Evolutionary conservation across 768 basidiomycete genomes (phyloP), one percentile per base, ranked within the genome.

Genomic region (Termitomyces sp.): DNA sequence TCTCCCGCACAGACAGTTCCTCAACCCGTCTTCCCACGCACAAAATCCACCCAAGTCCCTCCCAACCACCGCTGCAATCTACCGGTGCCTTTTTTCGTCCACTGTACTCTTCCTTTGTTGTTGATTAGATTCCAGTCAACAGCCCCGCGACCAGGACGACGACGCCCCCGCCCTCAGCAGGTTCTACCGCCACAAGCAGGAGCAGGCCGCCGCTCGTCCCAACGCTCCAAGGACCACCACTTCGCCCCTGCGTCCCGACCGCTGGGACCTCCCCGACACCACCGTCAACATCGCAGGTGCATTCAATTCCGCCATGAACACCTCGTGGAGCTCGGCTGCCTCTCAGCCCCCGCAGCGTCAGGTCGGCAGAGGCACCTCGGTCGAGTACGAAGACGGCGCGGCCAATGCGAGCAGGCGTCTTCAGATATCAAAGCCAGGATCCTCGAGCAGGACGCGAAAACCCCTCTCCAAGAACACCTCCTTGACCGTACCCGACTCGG

Each of bases 251-350:
- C 77, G 85, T 53, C 90, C 90, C 43, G 80, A 84, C 65, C 84
- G 77, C 77, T 89, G 87, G 87, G 68, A 69, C 58, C 82, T 90
- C 58, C 88, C 88, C 65, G 90, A 91, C 71, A 94, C 92, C 46
- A 87, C 90, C 20, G 92, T 94, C 52, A 89, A 91, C 71, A 87
- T 92, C 65, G 92, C 91, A 10, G 81, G 82, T 65, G 92, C 92
- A 32, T 89, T 94, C 66, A 75, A 78, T 63, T 84, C 87, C 69
- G 92, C 77, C 58, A 81, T 81, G 33, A 72, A 68, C 64, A 83
- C 80, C 63, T 71, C 85, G 0, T 90, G 88, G 90, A 84, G 83
- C 2, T 86, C 88, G 2, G 77, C 80, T 47, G 75, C 80, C n/a
- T 77, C 77, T 16, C 73, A 78, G 53, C 76, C 75, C 73, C 75